A percentile compares a stretch with the other conserved stretches of the same genome.
phyloP scores from a whole-genome alignment of 139 green algal genomes.

The Chlorella sp. region DNA sequence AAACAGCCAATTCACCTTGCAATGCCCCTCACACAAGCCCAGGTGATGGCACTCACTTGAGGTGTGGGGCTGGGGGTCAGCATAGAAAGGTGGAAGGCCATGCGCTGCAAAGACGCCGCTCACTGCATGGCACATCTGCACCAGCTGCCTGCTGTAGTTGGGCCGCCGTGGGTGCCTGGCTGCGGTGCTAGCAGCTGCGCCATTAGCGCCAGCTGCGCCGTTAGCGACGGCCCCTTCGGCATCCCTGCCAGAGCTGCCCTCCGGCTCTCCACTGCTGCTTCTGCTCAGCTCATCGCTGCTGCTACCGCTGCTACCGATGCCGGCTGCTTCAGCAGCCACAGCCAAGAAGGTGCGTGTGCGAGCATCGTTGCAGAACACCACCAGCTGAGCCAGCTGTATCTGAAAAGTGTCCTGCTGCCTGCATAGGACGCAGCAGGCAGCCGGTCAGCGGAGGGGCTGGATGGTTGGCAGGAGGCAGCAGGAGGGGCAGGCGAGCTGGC shows the following conservation, averaged over 20 bases:
- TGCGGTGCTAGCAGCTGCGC: background rate
- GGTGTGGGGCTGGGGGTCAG: slow-evolving; percentile 20
- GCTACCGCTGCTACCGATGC: background rate
- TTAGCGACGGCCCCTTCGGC: no score
- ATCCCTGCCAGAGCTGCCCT: background rate
- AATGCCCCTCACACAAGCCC: no score
- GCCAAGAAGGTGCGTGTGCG: slow-evolving; percentile 56
- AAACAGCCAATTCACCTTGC: no score
- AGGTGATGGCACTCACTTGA: slow-evolving; percentile 7
- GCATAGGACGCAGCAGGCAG: background rate
- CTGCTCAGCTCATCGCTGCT: background rate
- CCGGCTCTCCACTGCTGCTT: background rate
- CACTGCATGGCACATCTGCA: slow-evolving; percentile 19
- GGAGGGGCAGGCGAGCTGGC: background rate
- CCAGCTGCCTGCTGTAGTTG: slow-evolving; percentile 3
- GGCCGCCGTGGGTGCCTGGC: background rate
- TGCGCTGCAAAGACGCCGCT: slow-evolving; percentile 23
- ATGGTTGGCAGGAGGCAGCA: no score
- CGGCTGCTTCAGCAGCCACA: background rate
- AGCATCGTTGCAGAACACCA: slow-evolving; percentile 59
- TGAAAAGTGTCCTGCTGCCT: slow-evolving; percentile 26
- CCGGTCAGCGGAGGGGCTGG: background rate
- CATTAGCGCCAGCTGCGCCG: background rate
- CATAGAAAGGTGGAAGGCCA: slow-evolving; percentile 43
- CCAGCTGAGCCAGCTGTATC: slow-evolving; percentile 7